A percentile compares a stretch with the other conserved stretches of the same genome.
These are phyloP conservation scores for Guadua angustifolia DNA, from an alignment of 176 grass and related monocot genomes.

Conservation along the genomic window DNA sequence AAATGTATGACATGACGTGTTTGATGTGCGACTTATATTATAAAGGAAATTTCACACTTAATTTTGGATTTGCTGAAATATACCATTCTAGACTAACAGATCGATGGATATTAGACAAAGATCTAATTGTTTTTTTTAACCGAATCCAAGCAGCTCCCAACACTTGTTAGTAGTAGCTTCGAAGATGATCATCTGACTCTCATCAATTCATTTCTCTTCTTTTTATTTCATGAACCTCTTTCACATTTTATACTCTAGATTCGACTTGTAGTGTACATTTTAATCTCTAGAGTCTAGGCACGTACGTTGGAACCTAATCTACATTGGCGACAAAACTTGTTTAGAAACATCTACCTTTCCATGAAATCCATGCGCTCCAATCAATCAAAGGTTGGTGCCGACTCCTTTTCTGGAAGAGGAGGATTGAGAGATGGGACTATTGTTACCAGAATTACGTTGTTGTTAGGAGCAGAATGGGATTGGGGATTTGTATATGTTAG, in stretches of 20 bases:
- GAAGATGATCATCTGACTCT: background rate
- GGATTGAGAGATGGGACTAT: slow-evolving; percentile 1
- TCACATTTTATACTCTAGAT: background rate
- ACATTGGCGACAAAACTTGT: background rate
- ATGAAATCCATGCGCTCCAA: slow-evolving; percentile 11
- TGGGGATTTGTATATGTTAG: slow-evolving; percentile 33
- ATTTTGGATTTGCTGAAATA: background rate
- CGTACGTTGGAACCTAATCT: slow-evolving; percentile 20
- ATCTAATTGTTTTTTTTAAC: background rate
- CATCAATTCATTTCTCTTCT: background rate
- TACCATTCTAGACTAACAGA: background rate
- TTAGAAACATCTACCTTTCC: background rate
- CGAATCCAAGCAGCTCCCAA: background rate
- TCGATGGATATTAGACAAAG: background rate
- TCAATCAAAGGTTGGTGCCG: slow-evolving; percentile 20
- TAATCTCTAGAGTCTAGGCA: background rate
- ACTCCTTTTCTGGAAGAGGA: slow-evolving; percentile 14
- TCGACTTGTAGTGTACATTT: background rate
- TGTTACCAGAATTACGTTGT: slow-evolving; percentile 26
- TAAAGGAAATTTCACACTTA: background rate
- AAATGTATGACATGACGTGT: background rate
- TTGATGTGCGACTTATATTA: no score
- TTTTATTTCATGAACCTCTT: background rate
- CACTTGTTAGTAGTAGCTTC: slow-evolving; percentile 11
- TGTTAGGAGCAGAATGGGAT: background rate